Base-by-base conservation (phyloP, 2,329 filamentous ascomycete species). In the Fragosphaeria purpurea region DNA sequence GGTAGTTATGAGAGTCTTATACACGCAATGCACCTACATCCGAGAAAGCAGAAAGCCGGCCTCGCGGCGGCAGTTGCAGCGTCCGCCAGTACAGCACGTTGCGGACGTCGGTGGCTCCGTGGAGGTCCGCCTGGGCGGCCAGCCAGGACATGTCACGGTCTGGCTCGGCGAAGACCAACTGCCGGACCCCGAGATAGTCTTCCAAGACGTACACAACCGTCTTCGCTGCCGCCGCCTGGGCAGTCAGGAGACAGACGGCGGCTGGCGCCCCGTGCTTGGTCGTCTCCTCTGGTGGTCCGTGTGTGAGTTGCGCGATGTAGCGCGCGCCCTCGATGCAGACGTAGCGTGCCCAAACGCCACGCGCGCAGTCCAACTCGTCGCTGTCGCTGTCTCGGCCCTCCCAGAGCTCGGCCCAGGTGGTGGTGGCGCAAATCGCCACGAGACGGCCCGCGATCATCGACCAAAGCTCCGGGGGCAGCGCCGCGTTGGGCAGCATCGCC, bases 161-260 rank as follows among this genome's bases (percentile, higher is more conserved):
- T 7, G 39, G 8, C 7, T 41, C 10, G 22, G 48, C 34, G 39
- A 39, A 33, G 33, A 50, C 40, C 33, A 50, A 13, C 39, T 46
- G 43, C 6, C 48, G 44, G 7, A 50, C 13, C 10, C 48, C 38
- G 22, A 46, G 43, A 31, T 42, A 39, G 48, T 50, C 48, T 39
- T 43, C 34, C 8, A 32, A 13, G 6, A 39, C 40, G 34, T 50
- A 50, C 22, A 49, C 11, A 22, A 47, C 39, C 39, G 22, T 34
- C 11, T 30, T 39, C 5, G 13, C 33, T 7, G 44, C 13, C 22
- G 7, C 43, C 11, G 11, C n/a, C 38, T 6, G 7, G 33, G 39
- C 33, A 13, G 39, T n/a, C n/a, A 46, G 7, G 4, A 47, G 40
- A 22, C 11, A 35, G 32, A 33, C 44, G 10, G 33, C 33, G 34